These are phyloP conservation scores for Coniochaeta sp. DNA, from an alignment of 2,329 filamentous ascomycete species.

Conservation along the genomic window DNA sequence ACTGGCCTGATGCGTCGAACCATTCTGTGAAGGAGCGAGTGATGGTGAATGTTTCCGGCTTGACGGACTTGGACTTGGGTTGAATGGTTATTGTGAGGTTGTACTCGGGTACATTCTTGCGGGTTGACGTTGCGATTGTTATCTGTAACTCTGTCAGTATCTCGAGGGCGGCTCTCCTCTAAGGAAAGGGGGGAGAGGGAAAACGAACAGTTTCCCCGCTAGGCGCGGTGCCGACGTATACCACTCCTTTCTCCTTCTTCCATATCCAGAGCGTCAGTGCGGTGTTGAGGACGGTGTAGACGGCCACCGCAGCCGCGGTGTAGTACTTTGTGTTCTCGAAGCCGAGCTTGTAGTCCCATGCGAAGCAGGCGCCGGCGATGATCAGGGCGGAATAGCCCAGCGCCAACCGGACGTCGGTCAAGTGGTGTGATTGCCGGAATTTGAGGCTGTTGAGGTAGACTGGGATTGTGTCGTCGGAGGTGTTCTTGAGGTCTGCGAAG, in stretches of 20 bases:
- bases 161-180: too few relatives aligned
- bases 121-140: slow-evolving; percentile 61
- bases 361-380: slow-evolving; percentile 77
- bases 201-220: slow-evolving; percentile 56
- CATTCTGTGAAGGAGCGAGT: slow-evolving; percentile 62
- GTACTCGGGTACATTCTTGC: slow-evolving; percentile 79
- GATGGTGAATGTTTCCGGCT: slow-evolving; percentile 42
- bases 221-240: slow-evolving; percentile 67
- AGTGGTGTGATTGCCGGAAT: slow-evolving; percentile 74
- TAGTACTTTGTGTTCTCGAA: slow-evolving; percentile 80
- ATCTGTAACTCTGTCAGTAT: slow-evolving; percentile 42
- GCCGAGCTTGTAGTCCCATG: slow-evolving; percentile 84
- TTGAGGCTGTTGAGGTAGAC: slow-evolving; percentile 87
- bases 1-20: slow-evolving; percentile 68
- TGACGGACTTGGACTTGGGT: slow-evolving; percentile 23
- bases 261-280: slow-evolving; percentile 78
- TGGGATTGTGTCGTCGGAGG: slow-evolving; percentile 86
- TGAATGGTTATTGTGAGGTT: slow-evolving; percentile 58
- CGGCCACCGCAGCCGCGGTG: slow-evolving; percentile 68
- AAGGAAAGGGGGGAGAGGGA: not conserved
- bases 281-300: slow-evolving; percentile 74
- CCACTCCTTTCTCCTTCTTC: slow-evolving; percentile 69
- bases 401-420: slow-evolving; percentile 73
- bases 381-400: slow-evolving; percentile 78
- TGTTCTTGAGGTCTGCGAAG: slow-evolving; percentile 81